Percentiles rank a stretch among this genome's conserved stretches.
phyloP scores from a whole-genome alignment of 768 basidiomycete species.

The Pulveroboletus frians region DNA sequence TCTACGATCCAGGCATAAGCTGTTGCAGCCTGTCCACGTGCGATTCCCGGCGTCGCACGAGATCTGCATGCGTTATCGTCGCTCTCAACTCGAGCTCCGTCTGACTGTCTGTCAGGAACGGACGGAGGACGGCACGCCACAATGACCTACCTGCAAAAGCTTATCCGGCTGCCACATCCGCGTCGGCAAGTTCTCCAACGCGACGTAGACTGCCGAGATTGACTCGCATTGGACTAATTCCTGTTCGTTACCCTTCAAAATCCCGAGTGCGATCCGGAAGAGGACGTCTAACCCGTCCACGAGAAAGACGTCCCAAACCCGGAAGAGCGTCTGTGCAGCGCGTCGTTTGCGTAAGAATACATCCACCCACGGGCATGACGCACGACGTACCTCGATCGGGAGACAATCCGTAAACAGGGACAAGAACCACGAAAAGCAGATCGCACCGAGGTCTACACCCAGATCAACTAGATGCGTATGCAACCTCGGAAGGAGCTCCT shows the following conservation, averaged over 20 bases:
- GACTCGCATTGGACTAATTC: slow-evolving; percentile 83
- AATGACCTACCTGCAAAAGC: slow-evolving; percentile 64
- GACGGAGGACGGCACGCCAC: background rate
- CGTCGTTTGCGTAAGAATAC: background rate
- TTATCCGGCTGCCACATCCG: slow-evolving; percentile 93
- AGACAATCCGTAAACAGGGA: slow-evolving; percentile 94
- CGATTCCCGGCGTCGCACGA: slow-evolving; percentile 47
- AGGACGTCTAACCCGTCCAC: slow-evolving; percentile 89
- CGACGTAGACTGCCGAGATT: slow-evolving; percentile 84
- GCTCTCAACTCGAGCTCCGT: slow-evolving; percentile 53
- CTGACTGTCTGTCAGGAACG: slow-evolving; percentile 26
- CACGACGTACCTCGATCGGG: slow-evolving; percentile 74
- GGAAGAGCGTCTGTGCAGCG: slow-evolving; percentile 72
- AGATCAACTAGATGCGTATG: slow-evolving; percentile 70
- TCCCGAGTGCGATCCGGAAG: slow-evolving; percentile 84
- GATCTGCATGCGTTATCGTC: slow-evolving; percentile 48
- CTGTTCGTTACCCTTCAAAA: slow-evolving; percentile 76
- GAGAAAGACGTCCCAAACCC: slow-evolving; percentile 95
- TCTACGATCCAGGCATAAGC: slow-evolving; percentile 31
- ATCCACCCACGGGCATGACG: background rate
- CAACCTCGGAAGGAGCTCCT: slow-evolving; percentile 69
- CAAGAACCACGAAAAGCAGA: slow-evolving; percentile 98
- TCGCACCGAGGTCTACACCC: slow-evolving; percentile 86
- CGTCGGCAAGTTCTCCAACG: slow-evolving; percentile 84
- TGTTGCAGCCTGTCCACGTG: slow-evolving; percentile 46